A percentile compares a stretch with the other conserved stretches of the same genome.
Evolutionary conservation across 2,329 filamentous ascomycete species (phyloP).

Genomic region (Mycosphaerelloides madeirae): DNA sequence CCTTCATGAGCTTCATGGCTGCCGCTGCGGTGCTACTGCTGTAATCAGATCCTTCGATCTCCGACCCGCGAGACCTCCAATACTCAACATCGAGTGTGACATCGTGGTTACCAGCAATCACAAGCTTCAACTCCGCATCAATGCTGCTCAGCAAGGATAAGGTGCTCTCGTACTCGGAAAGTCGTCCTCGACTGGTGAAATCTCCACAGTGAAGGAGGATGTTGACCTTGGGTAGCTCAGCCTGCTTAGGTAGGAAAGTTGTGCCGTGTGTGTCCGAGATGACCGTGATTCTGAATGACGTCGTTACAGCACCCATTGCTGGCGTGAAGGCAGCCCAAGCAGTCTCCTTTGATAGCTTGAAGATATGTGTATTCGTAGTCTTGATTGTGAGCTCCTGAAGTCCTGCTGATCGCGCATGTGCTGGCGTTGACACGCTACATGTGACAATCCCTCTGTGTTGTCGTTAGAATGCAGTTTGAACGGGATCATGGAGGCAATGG

Average conservation of each 20-base stretch:
- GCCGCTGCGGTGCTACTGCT: background rate
- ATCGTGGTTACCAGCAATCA: slow-evolving; percentile 86
- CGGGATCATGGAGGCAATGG: no score
- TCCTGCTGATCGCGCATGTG: no score
- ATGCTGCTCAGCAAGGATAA: slow-evolving; percentile 74
- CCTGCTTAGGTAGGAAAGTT: slow-evolving; percentile 46
- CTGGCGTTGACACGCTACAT: no score
- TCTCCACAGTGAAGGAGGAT: slow-evolving; percentile 88
- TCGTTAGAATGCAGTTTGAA: no score
- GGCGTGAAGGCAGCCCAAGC: no score
- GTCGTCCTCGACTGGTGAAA: slow-evolving; percentile 67
- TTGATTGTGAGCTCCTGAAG: no score
- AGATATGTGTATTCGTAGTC: no score
- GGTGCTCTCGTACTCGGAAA: slow-evolving; percentile 69
- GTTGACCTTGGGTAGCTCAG: slow-evolving; percentile 64
- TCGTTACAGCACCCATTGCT: no score
- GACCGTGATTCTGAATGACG: slow-evolving; percentile 8
- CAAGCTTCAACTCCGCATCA: slow-evolving; percentile 73
- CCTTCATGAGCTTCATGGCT: slow-evolving; percentile 9
- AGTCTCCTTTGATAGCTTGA: no score
- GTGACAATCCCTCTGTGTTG: no score
- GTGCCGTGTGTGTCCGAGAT: slow-evolving; percentile 76
- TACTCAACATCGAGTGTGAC: slow-evolving; percentile 67
- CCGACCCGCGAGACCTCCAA: background rate
- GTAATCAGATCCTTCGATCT: background rate